Percentiles rank a stretch among this genome's conserved stretches.
Conservation (phyloP, 768 basidiomycete species). For the Lyophyllum atratum region DNA sequence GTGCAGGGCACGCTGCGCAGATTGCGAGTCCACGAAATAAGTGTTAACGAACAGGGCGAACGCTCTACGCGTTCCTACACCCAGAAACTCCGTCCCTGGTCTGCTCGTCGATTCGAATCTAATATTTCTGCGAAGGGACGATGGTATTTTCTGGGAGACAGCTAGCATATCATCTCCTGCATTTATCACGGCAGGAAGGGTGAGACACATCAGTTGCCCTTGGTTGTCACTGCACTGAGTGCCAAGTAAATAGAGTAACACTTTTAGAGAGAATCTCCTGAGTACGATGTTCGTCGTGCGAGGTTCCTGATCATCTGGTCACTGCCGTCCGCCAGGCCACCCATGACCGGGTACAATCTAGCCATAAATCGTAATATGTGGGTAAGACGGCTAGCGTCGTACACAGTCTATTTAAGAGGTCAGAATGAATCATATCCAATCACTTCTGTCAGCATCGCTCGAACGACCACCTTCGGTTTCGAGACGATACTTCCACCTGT, state of each 20-base stretch:
- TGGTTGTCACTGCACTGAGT: background rate
- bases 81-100: background rate
- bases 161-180: background rate
- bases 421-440: constrained; percentile 4
- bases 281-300: too few species aligned
- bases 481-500: constrained; percentile 17
- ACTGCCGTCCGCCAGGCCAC: too few species aligned
- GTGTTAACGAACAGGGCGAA: background rate
- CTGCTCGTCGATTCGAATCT: background rate
- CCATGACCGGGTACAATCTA: too few species aligned
- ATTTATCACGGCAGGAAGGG: background rate
- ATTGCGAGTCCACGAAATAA: background rate
- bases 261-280: too few species aligned
- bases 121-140: background rate
- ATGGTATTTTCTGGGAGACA: background rate
- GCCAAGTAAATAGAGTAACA: background rate
- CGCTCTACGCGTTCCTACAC: background rate
- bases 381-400: too few species aligned
- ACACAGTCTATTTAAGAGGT: too few species aligned
- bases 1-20: background rate
- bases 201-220: background rate
- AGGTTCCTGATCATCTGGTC: too few species aligned
- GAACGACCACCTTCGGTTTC: constrained; percentile 32
- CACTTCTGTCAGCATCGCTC: constrained; percentile 12
- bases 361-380: too few species aligned